Conservation (phyloP, 257 asterid genomes). For the Agastache rugosa region DNA sequence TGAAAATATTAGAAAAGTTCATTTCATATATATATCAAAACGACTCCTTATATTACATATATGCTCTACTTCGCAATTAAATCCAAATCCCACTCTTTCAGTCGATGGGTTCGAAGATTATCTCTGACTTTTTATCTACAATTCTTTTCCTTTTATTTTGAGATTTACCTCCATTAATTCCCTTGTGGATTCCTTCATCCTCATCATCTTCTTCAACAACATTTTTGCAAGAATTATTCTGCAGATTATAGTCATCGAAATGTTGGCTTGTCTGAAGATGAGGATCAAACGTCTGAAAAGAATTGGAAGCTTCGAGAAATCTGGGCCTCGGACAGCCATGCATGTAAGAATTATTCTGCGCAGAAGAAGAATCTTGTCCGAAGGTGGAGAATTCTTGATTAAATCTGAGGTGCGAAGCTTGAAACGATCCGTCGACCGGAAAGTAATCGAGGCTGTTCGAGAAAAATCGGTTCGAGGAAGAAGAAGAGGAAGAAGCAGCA, state of each 20-base stretch:
- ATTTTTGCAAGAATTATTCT: neutral
- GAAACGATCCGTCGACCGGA: constrained; percentile 33
- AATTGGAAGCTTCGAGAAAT: constrained; percentile 1
- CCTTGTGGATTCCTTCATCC: neutral
- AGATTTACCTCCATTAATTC: neutral
- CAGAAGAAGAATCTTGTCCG: neutral
- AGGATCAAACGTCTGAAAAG: constrained; percentile 26
- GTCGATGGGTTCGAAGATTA: too few species aligned
- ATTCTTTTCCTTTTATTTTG: constrained; percentile 39
- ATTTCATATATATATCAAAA: too few species aligned
- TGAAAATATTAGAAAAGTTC: too few species aligned
- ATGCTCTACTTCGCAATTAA: too few species aligned
- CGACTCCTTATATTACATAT: too few species aligned
- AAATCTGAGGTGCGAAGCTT: constrained; percentile 26
- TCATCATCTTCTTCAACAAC: constrained; percentile 10
- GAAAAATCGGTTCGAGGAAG: constrained; percentile 10
- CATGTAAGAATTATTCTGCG: neutral
- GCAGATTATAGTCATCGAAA: constrained; percentile 6
- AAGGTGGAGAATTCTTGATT: constrained; percentile 31
- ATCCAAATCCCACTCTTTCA: too few species aligned
- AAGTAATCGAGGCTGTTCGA: constrained; percentile 35
- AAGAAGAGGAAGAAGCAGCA: constrained; percentile 21
- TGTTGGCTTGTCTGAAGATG: constrained; percentile 27
- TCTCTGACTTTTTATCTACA: constrained; percentile 34
- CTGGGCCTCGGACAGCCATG: neutral